These are phyloP conservation scores for Purshia tridentata DNA, from an alignment of 306 rosid genomes.

Conservation along the genomic window DNA sequence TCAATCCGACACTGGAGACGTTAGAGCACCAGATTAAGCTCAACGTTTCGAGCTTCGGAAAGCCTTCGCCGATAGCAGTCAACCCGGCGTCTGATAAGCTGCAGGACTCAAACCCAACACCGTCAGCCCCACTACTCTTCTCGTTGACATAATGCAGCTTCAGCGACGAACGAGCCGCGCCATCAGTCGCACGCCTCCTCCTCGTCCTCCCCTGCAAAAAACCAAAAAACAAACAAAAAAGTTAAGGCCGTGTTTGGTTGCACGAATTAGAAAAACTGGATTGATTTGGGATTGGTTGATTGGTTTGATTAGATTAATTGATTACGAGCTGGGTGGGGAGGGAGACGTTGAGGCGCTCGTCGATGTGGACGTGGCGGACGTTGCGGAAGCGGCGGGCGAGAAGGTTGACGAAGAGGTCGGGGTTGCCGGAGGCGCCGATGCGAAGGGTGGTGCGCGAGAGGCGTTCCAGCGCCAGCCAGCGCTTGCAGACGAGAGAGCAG, in stretches of 20 bases:
- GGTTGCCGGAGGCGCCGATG: constrained; percentile 74
- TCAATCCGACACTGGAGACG: constrained; percentile 62
- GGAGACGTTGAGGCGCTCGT: constrained; percentile 68
- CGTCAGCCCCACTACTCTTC: constrained; percentile 40
- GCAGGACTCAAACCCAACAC: constrained; percentile 39
- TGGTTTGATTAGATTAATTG: too few species aligned
- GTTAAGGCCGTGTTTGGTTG: background rate
- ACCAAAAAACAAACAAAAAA: background rate
- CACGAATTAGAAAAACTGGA: background rate
- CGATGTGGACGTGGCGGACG: constrained; percentile 60
- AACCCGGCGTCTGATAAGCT: constrained; percentile 75
- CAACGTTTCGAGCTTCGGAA: constrained; percentile 72
- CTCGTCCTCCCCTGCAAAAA: constrained; percentile 49
- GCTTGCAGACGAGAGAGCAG: constrained; percentile 83
- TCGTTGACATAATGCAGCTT: constrained; percentile 33
- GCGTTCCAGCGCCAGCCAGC: constrained; percentile 88
- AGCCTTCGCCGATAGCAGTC: constrained; percentile 68
- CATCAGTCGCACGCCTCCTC: constrained; percentile 32
- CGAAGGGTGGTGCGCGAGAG: constrained; percentile 68
- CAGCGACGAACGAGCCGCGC: constrained; percentile 26
- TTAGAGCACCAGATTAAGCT: constrained; percentile 89
- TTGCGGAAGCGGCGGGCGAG: constrained; percentile 68
- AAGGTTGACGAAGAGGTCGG: constrained; percentile 56
- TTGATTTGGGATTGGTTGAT: background rate
- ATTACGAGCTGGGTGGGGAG: constrained; percentile 54